Evolutionary conservation across 75 land plant genomes (phyloP).

Genomic region (Cupressus sempervirens): DNA sequence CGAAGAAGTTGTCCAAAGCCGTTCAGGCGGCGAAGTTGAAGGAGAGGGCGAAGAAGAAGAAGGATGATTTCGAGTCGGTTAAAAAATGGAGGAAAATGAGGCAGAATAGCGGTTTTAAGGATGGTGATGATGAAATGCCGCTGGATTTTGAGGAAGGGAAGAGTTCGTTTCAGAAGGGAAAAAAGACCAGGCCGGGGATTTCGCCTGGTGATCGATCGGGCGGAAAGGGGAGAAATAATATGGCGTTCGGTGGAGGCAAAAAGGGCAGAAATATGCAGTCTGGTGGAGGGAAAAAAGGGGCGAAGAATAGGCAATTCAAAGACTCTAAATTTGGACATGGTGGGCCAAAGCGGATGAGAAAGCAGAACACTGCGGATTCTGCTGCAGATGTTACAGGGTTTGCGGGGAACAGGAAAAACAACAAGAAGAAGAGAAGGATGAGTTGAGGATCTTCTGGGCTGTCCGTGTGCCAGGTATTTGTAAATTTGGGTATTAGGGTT

Average conservation of each 20-base stretch:
- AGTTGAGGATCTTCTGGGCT: neutral
- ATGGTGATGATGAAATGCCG: constrained; percentile 36
- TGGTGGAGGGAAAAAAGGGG: constrained; percentile 17
- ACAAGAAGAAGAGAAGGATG: constrained; percentile 26
- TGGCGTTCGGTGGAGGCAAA: constrained; percentile 7
- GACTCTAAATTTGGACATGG: constrained; percentile 89
- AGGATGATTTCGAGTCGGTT: constrained; percentile 82
- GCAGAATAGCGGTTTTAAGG: constrained; percentile 52
- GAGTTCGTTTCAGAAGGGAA: constrained; percentile 30
- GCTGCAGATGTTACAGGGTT: constrained; percentile 51
- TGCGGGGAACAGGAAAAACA: constrained; percentile 6
- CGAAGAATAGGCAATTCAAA: constrained; percentile 38
- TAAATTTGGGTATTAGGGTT: neutral
- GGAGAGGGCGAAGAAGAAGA: constrained; percentile 90
- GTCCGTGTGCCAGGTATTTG: neutral
- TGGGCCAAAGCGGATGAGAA: constrained; percentile 78
- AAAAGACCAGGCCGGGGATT: constrained; percentile 54
- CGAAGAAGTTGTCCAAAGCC: constrained; percentile 78
- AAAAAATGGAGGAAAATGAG: constrained; percentile 97
- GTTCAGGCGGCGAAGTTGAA: constrained; percentile 81
- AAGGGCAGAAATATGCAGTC: constrained; percentile 20
- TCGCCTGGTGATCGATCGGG: constrained; percentile 79
- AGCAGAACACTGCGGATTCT: constrained; percentile 85
- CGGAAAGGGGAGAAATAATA: constrained; percentile 22
- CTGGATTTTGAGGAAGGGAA: constrained; percentile 43